Percentiles rank a stretch among this genome's conserved stretches.
Evolutionary conservation across 2,329 filamentous ascomycete species (phyloP).

Genomic region (Pestalotiopsis sp.): DNA sequence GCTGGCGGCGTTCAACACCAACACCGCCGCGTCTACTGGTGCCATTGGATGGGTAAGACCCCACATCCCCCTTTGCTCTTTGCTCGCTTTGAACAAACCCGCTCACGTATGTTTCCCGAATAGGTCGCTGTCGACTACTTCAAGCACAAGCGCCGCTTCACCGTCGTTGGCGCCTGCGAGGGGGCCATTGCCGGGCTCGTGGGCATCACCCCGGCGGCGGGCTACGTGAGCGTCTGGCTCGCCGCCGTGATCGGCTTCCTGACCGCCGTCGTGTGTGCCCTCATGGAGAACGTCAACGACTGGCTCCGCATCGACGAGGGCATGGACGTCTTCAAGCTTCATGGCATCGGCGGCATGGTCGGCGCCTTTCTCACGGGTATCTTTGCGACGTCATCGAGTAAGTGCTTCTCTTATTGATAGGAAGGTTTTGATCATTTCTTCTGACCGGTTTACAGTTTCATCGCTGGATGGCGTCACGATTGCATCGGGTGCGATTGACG

Average conservation of each 20-base stretch:
- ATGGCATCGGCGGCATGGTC: conserved; percentile 60
- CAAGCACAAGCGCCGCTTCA: conserved; percentile 47
- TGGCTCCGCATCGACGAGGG: conserved; percentile 51
- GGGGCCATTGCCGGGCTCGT: conserved; percentile 59
- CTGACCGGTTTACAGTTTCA: conserved; percentile 36
- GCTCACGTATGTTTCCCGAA: not conserved
- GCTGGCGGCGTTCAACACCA: conserved; percentile 60
- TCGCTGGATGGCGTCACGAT: conserved; percentile 52
- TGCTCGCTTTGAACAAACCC: not conserved
- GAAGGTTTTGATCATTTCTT: not conserved
- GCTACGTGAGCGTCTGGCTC: conserved; percentile 54
- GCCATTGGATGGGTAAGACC: conserved; percentile 50
- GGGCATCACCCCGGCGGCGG: conserved; percentile 60
- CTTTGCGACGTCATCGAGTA: conserved; percentile 46
- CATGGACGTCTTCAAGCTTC: conserved; percentile 61
- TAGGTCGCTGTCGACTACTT: conserved; percentile 48
- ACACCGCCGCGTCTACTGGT: conserved; percentile 56
- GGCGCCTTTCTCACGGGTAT: conserved; percentile 59
- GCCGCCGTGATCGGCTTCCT: conserved; percentile 53
- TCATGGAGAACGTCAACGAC: conserved; percentile 11
- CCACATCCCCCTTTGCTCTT: not conserved
- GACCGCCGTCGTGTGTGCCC: conserved; percentile 43
- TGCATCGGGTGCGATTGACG: conserved; percentile 51
- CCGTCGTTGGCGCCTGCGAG: conserved; percentile 52
- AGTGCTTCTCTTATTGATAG: not conserved